These are phyloP conservation scores for Sanghuangporus baumii DNA, from an alignment of 1,284 basidiomycete species.

Conservation along the genomic window DNA sequence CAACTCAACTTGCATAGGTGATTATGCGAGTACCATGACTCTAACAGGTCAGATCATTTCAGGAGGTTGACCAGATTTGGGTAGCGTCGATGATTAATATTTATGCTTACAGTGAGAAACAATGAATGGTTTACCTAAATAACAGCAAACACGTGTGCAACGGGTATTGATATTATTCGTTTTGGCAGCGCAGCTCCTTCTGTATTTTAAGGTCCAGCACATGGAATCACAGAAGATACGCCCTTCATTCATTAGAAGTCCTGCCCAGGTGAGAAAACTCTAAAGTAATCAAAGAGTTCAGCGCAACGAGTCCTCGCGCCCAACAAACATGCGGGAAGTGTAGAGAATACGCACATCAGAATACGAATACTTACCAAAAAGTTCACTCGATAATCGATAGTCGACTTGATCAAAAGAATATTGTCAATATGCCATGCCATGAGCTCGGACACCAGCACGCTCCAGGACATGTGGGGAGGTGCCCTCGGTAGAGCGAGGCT, in stretches of 20 bases:
- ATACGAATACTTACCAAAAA: too few species aligned
- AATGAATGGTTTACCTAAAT: neutral
- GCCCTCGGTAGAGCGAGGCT: neutral
- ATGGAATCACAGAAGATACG: neutral
- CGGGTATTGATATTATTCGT: neutral
- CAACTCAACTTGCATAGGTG: neutral
- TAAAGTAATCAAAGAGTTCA: neutral
- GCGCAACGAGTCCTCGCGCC: neutral
- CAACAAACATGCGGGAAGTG: neutral
- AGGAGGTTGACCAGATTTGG: neutral
- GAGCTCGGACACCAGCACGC: neutral
- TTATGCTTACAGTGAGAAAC: neutral
- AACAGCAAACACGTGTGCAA: neutral
- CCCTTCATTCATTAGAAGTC: neutral
- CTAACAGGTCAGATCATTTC: neutral
- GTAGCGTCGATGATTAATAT: neutral
- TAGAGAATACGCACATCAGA: neutral
- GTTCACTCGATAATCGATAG: neutral
- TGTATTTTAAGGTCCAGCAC: neutral
- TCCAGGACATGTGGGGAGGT: neutral
- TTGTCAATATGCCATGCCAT: too few species aligned
- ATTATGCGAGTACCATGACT: neutral
- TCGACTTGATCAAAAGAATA: neutral
- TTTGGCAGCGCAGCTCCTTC: neutral
- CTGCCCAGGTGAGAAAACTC: neutral